phyloP scores from a whole-genome alignment of 176 grass and related monocot species.

The Avena atlantica region DNA sequence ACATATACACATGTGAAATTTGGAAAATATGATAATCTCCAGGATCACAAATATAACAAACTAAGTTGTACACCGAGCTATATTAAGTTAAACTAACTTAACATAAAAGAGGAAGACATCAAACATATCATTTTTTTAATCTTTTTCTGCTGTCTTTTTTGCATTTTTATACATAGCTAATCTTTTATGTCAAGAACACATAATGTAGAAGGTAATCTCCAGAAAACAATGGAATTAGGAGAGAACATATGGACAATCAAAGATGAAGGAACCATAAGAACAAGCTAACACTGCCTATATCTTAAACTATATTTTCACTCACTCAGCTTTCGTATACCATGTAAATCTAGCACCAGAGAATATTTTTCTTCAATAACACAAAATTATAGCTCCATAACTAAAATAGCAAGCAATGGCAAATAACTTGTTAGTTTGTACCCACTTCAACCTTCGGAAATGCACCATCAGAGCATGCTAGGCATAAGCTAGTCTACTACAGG shows the following conservation, averaged over 20 bases:
- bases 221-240: neutral
- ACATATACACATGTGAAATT: neutral
- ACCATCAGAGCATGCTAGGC: neutral
- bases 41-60: neutral
- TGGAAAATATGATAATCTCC: neutral
- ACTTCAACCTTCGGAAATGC: neutral
- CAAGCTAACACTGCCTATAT: neutral
- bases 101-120: neutral
- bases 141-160: neutral
- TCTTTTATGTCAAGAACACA: neutral
- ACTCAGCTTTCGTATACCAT: conserved; percentile 18
- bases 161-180: conserved; percentile 10
- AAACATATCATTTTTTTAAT: neutral
- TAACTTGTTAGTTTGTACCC: neutral
- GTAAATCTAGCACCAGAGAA: neutral
- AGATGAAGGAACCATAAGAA: conserved; percentile 25
- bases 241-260: neutral
- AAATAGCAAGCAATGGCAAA: neutral
- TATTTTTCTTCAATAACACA: neutral
- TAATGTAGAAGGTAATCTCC: neutral
- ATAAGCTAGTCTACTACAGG: neutral
- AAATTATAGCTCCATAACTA: neutral
- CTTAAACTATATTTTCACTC: neutral
- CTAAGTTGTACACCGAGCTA: neutral
- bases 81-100: neutral